phyloP scores from a whole-genome alignment of 1,284 basidiomycete species.

The Sporisorium exsertum region DNA sequence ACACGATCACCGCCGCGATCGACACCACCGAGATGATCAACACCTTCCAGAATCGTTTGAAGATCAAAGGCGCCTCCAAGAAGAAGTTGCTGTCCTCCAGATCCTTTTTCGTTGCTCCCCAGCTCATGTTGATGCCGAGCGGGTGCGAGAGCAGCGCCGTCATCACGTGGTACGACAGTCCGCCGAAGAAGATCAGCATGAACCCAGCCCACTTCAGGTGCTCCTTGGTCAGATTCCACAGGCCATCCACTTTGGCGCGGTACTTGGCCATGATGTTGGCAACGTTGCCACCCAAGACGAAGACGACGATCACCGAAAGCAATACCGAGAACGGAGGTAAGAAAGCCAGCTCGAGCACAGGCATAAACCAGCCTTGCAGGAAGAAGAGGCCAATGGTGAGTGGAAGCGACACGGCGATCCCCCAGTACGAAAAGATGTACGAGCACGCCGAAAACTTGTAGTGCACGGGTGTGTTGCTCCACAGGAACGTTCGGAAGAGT shows the following conservation, averaged over 20 bases:
- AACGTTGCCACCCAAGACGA: slow-evolving; percentile 79
- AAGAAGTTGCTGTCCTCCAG: slow-evolving; percentile 77
- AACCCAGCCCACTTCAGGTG: slow-evolving; percentile 82
- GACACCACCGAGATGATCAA: slow-evolving; percentile 76
- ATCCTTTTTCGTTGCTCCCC: slow-evolving; percentile 71
- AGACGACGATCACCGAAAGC: slow-evolving; percentile 81
- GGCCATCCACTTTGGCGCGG: slow-evolving; percentile 76
- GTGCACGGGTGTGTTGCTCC: slow-evolving; percentile 73
- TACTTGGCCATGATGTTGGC: slow-evolving; percentile 80
- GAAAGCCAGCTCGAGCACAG: slow-evolving; percentile 77
- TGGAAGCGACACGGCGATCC: slow-evolving; percentile 77
- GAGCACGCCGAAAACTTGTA: slow-evolving; percentile 79
- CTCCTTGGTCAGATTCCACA: slow-evolving; percentile 75
- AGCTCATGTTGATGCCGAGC: slow-evolving; percentile 85
- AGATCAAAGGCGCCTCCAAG: slow-evolving; percentile 84
- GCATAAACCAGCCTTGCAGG: slow-evolving; percentile 76
- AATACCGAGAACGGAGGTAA: slow-evolving; percentile 76
- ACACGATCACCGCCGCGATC: slow-evolving; percentile 69
- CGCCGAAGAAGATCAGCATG: slow-evolving; percentile 56
- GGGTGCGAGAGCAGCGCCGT: slow-evolving; percentile 81
- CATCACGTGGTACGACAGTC: slow-evolving; percentile 71
- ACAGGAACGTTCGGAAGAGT: slow-evolving; percentile 80
- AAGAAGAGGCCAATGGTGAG: slow-evolving; percentile 80
- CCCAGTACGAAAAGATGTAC: slow-evolving; percentile 85
- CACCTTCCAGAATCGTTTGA: slow-evolving; percentile 67